Conservation (phyloP, 257 asterid genomes). For the Salvia miltiorrhiza region DNA sequence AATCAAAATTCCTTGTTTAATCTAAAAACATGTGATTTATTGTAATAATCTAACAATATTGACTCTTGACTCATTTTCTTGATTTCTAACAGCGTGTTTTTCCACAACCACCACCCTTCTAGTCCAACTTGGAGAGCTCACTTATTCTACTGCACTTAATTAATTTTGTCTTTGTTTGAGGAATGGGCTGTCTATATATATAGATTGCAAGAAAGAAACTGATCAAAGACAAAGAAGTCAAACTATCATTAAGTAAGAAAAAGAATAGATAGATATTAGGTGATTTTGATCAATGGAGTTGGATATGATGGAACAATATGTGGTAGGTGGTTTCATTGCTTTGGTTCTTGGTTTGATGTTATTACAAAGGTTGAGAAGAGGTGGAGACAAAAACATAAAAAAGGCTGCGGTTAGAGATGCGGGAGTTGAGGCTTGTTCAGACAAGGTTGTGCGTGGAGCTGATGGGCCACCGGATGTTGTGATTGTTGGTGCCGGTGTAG, state of each 20-base stretch:
- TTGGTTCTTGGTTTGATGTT: conserved; percentile 22
- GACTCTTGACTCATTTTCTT: conserved; percentile 9
- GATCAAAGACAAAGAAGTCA: not conserved
- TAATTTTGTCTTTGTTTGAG: not conserved
- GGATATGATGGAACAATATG: conserved; percentile 27
- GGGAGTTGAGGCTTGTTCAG: not conserved
- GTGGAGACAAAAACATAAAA: not conserved
- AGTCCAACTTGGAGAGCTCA: conserved; percentile 26
- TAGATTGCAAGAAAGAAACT: too few relatives aligned
- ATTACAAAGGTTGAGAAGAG: conserved; percentile 16
- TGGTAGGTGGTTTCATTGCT: conserved; percentile 34
- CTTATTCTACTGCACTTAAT: not conserved
- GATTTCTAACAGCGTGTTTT: not conserved
- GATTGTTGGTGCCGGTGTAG: conserved; percentile 53
- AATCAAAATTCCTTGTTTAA: not conserved
- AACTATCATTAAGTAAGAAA: not conserved
- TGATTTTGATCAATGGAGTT: conserved; percentile 18
- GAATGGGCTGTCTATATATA: not conserved
- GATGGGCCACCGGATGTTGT: conserved; percentile 48
- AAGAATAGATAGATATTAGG: not conserved
- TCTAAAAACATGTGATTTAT: not conserved
- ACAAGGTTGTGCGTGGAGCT: not conserved
- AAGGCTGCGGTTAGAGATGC: not conserved
- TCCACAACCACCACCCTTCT: not conserved
- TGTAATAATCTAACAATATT: not conserved